Conservation (phyloP, 257 asterid genomes). For the Fraxinus excelsior region DNA sequence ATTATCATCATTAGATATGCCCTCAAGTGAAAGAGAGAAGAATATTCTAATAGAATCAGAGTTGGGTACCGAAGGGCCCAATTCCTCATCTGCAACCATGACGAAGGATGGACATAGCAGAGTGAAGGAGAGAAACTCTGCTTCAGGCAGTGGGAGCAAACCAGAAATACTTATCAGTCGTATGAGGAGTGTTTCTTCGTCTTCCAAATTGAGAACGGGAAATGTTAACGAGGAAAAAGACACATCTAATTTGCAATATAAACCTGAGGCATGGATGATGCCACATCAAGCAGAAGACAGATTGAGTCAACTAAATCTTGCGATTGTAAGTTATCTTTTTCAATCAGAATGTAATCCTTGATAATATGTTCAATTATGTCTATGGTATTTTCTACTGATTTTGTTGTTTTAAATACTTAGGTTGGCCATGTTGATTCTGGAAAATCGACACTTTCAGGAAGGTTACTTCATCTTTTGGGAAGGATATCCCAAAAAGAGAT, state of each 20-base stretch:
- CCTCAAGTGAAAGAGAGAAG: slow-evolving; percentile 34
- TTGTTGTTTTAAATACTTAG: slow-evolving; percentile 39
- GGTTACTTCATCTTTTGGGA: slow-evolving; percentile 87
- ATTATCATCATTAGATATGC: slow-evolving; percentile 33
- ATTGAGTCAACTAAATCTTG: slow-evolving; percentile 84
- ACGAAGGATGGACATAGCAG: slow-evolving; percentile 41
- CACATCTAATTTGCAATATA: slow-evolving; percentile 46
- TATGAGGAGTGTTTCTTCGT: slow-evolving; percentile 38
- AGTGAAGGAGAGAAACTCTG: slow-evolving; percentile 37
- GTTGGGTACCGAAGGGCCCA: slow-evolving; percentile 39
- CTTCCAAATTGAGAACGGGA: slow-evolving; percentile 56
- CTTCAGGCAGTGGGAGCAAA: slow-evolving; percentile 42
- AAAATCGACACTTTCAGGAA: slow-evolving; percentile 96
- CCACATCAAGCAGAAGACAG: slow-evolving; percentile 52
- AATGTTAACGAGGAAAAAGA: slow-evolving; percentile 38
- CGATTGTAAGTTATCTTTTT: slow-evolving; percentile 61
- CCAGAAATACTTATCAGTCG: slow-evolving; percentile 31
- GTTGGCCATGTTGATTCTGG: slow-evolving; percentile 99
- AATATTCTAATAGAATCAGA: slow-evolving; percentile 37
- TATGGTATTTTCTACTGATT: slow-evolving; percentile 16
- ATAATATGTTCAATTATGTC: slow-evolving; percentile 3
- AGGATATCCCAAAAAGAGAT: slow-evolving; percentile 78
- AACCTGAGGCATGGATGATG: slow-evolving; percentile 76
- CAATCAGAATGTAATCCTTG: neutral
- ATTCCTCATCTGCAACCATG: slow-evolving; percentile 45